A percentile compares a stretch with the other conserved stretches of the same genome.
These are phyloP conservation scores for Cruciata laevipes DNA, from an alignment of 257 asterid genomes.

Conservation along the genomic window DNA sequence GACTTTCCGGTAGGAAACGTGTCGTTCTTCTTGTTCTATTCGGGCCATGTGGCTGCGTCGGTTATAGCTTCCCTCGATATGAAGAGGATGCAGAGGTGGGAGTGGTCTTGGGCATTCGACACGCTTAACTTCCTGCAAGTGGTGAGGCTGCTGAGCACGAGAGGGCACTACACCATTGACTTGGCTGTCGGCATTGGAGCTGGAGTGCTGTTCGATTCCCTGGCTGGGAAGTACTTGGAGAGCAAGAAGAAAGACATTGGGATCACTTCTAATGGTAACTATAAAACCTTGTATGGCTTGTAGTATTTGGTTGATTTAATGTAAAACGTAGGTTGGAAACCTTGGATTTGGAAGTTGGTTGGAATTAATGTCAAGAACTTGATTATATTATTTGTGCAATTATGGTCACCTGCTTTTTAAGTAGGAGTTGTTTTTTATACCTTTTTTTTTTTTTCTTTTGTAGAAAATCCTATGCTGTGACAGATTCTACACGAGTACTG, in stretches of 20 bases:
- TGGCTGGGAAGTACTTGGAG: slow-evolving; percentile 66
- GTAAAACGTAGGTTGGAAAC: background rate
- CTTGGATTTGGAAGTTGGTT: background rate
- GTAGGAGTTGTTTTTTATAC: background rate
- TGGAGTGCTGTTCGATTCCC: slow-evolving; percentile 64
- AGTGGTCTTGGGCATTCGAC: slow-evolving; percentile 57
- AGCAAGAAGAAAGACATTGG: slow-evolving; percentile 30
- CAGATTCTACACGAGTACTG: no score
- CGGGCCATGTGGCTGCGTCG: slow-evolving; percentile 92
- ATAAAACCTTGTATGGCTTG: slow-evolving; percentile 1
- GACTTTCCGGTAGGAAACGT: slow-evolving; percentile 97
- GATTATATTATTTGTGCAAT: background rate
- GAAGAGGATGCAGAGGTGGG: slow-evolving; percentile 77
- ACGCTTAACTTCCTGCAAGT: slow-evolving; percentile 59
- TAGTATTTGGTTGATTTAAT: background rate
- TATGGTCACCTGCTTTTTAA: background rate
- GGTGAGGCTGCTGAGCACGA: slow-evolving; percentile 65
- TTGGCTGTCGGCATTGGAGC: slow-evolving; percentile 82
- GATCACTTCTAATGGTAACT: background rate
- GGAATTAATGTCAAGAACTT: background rate
- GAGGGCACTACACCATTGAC: slow-evolving; percentile 96
- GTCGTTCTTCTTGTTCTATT: slow-evolving; percentile 81
- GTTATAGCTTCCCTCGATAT: slow-evolving; percentile 85
- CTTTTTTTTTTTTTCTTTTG: no score
- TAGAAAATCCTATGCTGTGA: background rate